phyloP scores from a whole-genome alignment of 2,329 filamentous ascomycete species.

The Alternaria ventricosa region DNA sequence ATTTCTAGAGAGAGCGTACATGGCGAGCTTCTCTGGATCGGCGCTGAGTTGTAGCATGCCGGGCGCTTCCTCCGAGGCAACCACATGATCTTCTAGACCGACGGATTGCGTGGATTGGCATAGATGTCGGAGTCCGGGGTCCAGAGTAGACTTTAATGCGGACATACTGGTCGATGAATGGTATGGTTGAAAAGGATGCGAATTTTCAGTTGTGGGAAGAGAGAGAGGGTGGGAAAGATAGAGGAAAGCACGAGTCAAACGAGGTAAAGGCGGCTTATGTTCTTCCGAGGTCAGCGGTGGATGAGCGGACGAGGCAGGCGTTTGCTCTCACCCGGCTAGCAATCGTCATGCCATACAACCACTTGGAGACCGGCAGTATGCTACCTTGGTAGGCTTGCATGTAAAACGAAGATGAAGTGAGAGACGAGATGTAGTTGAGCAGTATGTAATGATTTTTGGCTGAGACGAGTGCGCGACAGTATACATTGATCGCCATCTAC shows the following conservation, averaged over 20 bases:
- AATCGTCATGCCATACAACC: neutral
- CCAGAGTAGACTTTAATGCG: neutral
- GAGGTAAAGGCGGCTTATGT: neutral
- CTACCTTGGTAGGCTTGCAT: too few species aligned
- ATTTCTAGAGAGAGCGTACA: too few species aligned
- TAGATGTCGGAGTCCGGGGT: neutral
- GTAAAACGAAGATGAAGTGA: too few species aligned
- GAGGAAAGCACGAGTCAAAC: neutral
- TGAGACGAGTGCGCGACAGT: too few species aligned
- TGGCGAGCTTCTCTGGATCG: neutral
- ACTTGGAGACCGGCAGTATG: neutral
- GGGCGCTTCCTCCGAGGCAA: neutral
- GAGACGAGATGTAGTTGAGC: too few species aligned
- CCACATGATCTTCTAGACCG: neutral
- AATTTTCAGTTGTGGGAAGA: neutral
- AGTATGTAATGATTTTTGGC: too few species aligned
- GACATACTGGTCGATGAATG: neutral
- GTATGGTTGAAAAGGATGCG: neutral
- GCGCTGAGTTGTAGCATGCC: neutral
- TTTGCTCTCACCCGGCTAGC: neutral
- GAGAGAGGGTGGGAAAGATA: neutral
- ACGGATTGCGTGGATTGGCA: neutral
- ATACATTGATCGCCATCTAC: too few species aligned
- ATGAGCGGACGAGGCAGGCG: neutral
- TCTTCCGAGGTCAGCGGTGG: neutral